Conservation (phyloP, 768 basidiomycete species). For the Agrocybe pediades region DNA sequence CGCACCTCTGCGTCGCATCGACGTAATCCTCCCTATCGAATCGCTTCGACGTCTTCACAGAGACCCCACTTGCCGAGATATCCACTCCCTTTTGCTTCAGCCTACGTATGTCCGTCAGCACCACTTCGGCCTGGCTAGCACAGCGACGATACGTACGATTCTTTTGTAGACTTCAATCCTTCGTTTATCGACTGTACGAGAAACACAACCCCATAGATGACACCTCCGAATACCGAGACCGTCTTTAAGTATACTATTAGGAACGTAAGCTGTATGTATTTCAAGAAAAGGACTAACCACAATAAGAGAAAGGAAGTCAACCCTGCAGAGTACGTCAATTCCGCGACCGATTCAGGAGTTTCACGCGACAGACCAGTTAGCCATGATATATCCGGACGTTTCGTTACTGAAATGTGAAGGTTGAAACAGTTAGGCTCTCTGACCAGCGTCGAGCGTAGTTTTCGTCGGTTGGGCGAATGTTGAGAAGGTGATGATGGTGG, state of each 20-base stretch:
- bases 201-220: constrained; percentile 43
- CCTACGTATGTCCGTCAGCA: constrained; percentile 28
- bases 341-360: neutral
- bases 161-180: constrained; percentile 50
- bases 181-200: constrained; percentile 39
- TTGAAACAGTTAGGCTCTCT: neutral
- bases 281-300: constrained; percentile 28
- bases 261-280: neutral
- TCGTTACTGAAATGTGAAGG: neutral
- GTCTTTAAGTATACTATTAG: constrained; percentile 40
- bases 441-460: neutral
- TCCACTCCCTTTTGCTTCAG: constrained; percentile 59
- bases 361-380: neutral
- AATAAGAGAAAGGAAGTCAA: constrained; percentile 43
- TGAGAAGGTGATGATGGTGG: neutral
- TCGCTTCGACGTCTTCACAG: constrained; percentile 62
- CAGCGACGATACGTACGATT: constrained; percentile 42
- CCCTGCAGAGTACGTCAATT: constrained; percentile 25
- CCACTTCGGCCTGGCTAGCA: neutral
- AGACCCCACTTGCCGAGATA: constrained; percentile 60
- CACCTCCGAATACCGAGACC: constrained; percentile 44
- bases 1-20: constrained; percentile 73
- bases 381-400: neutral
- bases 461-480: neutral
- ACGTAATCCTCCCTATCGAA: constrained; percentile 67